Base-by-base conservation (phyloP, 129 eudicot species). In the Helichrysum umbraculigerum region DNA sequence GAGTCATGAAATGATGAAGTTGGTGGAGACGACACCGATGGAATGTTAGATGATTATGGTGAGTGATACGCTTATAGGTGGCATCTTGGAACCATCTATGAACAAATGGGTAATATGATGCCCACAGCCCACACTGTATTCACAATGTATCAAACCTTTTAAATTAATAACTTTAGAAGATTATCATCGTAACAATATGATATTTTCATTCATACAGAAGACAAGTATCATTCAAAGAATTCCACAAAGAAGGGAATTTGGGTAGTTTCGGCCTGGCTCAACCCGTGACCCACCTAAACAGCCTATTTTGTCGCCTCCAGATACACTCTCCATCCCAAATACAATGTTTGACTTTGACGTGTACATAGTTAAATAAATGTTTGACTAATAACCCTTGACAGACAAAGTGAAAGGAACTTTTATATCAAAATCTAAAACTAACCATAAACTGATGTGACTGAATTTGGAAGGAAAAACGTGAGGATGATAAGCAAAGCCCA, bases 401-500 rank as follows among this genome's bases (percentile, higher is more conserved):
- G 5, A 34, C n/a, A 57, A 35, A 57, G 68, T 35, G 58, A 71
- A 30, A 20, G 1, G 0, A 28, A 51, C 47, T 71, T 7, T 8
- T 9, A 60, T 17, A 30, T 1, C 17, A 51, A 15, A 29, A 30
- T 25, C 50, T n/a, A 58, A 39, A 78, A 80, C 98, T 85, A 71
- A 95, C 99, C 97, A 77, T 91, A 95, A 47, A 88, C 65, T 3
- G 88, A 76, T 73, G 82, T 81, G 75, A 95, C 74, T 56, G 77
- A 89, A 82, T 91, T 95, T 25, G 99, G 99, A 30, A 95, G 78
- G 83, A 95, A 95, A 84, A 91, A 91, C 91, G 85, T 86, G 78
- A 95, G 89, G 68, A 86, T 70, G 56, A 85, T 82, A 65, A 95
- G 88, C 87, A 95, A 81, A 78, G 85, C 84, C 96, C 99, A 95